Percentiles rank a stretch among this genome's conserved stretches.
Evolutionary conservation across 768 basidiomycete species (phyloP).

Genomic region (Leucosporidium creatinivorum): DNA sequence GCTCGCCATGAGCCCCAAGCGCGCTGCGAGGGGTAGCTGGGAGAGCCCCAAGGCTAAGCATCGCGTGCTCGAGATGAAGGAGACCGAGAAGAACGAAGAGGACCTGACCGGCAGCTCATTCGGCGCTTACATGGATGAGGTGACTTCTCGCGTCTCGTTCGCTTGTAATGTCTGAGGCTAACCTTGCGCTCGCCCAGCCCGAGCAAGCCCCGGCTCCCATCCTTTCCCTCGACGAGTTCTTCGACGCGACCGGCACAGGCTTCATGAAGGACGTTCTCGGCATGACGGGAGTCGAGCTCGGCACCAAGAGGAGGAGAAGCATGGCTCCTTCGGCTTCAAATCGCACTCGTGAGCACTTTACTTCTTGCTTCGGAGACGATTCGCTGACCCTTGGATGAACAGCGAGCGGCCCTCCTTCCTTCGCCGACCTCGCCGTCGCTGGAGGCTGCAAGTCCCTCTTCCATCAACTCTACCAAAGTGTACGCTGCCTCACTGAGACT

Average conservation of each 20-base stretch:
- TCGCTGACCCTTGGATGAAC: background rate
- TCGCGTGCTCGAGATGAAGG: background rate
- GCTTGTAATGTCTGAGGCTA: background rate
- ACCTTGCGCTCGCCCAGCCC: background rate
- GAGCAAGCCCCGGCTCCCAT: conserved; percentile 1
- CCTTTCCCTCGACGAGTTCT: conserved; percentile 33
- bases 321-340: conserved; percentile 10
- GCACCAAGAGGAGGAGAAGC: conserved; percentile 23
- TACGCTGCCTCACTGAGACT: background rate
- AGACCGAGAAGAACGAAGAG: background rate
- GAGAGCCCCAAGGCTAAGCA: no score
- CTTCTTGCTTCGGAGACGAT: background rate
- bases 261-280: conserved; percentile 34
- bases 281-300: conserved; percentile 25
- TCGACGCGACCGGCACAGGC: conserved; percentile 24
- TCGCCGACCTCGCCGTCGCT: conserved; percentile 25
- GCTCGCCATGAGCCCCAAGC: background rate
- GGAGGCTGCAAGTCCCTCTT: conserved; percentile 23
- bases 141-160: background rate
- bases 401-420: conserved; percentile 17
- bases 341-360: background rate
- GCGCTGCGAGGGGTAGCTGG: background rate
- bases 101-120: conserved; percentile 24
- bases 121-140: conserved; percentile 10
- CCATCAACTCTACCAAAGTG: conserved; percentile 26